Evolutionary conservation across 2,329 filamentous ascomycete species (phyloP).

Genomic region (Boeremia exigua): DNA sequence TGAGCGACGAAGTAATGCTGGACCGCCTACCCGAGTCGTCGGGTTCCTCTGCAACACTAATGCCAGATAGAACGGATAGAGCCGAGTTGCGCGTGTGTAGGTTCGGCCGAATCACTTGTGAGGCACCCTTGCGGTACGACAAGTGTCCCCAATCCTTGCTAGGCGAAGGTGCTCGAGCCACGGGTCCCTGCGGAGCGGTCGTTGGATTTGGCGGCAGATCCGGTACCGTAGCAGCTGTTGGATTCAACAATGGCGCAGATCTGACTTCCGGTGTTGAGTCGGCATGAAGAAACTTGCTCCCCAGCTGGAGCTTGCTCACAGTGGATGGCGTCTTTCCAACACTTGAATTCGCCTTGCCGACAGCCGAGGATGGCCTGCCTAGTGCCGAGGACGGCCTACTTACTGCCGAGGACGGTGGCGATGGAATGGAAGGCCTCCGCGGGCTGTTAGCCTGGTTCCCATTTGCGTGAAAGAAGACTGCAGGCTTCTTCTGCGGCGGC

Average conservation of each 20-base stretch:
- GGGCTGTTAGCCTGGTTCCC: conserved; percentile 51
- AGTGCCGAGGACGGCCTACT: conserved; percentile 15
- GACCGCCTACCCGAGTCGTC: conserved; percentile 40
- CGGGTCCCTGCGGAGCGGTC: conserved; percentile 17
- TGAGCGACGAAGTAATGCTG: conserved; percentile 38
- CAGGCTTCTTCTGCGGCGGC: conserved; percentile 51
- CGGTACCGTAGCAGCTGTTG: conserved; percentile 35
- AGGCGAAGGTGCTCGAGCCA: conserved; percentile 51
- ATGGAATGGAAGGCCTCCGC: conserved; percentile 31
- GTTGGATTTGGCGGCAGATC: conserved; percentile 29
- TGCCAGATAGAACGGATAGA: conserved; percentile 40
- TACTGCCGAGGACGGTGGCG: conserved; percentile 44
- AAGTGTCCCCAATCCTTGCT: conserved; percentile 57
- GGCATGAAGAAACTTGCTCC: conserved; percentile 75
- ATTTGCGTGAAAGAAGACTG: conserved; percentile 60
- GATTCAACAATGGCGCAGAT: conserved; percentile 41
- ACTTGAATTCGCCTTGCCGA: conserved; percentile 16
- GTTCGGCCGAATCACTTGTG: conserved; percentile 54
- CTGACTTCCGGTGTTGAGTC: conserved; percentile 58
- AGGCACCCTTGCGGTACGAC: conserved; percentile 57
- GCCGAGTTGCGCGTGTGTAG: conserved; percentile 39
- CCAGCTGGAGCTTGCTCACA: conserved; percentile 29
- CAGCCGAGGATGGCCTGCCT: conserved; percentile 1
- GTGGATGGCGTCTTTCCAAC: conserved; percentile 17
- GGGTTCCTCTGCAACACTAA: conserved; percentile 29